phyloP scores from a whole-genome alignment of 1,139 yeast species.

The Nakaseomyces delphensis region DNA sequence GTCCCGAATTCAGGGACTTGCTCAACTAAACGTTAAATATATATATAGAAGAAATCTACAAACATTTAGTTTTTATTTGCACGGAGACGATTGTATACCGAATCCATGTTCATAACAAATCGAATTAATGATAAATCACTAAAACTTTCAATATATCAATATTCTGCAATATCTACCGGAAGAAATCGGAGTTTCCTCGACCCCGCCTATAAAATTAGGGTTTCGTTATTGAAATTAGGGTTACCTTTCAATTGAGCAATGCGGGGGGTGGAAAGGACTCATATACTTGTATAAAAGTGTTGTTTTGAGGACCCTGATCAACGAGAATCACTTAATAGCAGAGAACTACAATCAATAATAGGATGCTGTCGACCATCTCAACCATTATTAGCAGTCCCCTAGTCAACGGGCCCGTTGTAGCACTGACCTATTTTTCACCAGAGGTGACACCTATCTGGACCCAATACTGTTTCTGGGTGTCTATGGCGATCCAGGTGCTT shows the following conservation, averaged over 20 bases:
- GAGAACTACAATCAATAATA: too few relatives aligned
- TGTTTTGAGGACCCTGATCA: too few relatives aligned
- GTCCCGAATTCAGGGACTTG: slow-evolving; percentile 14
- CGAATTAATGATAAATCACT: too few relatives aligned
- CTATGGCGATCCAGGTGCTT: background rate
- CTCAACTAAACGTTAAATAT: background rate
- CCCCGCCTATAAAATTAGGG: slow-evolving; percentile 3
- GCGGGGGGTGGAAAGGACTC: background rate
- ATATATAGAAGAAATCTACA: background rate
- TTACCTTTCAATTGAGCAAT: background rate
- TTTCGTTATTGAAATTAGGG: background rate
- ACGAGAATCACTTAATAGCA: too few relatives aligned
- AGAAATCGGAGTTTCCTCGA: background rate
- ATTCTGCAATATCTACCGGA: background rate
- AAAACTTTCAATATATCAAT: too few relatives aligned
- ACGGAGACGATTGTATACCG: too few relatives aligned
- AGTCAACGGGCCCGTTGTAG: slow-evolving; percentile 1
- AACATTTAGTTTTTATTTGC: too few relatives aligned
- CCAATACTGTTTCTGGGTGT: slow-evolving; percentile 4
- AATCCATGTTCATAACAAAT: too few relatives aligned
- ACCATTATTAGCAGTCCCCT: background rate
- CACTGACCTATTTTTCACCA: background rate
- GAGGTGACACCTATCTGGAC: slow-evolving; percentile 1
- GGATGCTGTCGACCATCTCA: background rate
- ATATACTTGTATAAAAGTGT: too few relatives aligned